Evolutionary conservation across 192 early-diverging fungal genomes (phyloP), one percentile per base, ranked within the genome.

Genomic region (Funneliformis mosseae): DNA sequence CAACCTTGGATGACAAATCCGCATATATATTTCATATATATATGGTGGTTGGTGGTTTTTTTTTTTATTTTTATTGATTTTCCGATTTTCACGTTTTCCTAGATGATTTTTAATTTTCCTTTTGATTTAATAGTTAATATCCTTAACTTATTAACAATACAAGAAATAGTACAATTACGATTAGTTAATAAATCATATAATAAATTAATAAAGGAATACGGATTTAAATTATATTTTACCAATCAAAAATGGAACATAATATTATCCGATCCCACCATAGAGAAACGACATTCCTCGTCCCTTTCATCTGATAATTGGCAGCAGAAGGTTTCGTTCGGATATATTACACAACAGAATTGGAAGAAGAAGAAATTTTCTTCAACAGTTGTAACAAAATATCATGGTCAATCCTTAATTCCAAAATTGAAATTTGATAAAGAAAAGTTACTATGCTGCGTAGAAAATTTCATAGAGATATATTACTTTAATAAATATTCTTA

Each of bases 211-310:
- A 38, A 43, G 8, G 38, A 71, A 39, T 43, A 71, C 42, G 69
- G 69, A 21, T 71, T 42, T 71, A 71, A 39, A 39, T 38, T 71
- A 71, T 71, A 71, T 41, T 71, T 42, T 16, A 71, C 21, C 9
- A 71, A 39, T n/a, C 69, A 71, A 71, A 71, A 71, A 38, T 71
- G 69, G 69, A 71, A 71, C 8, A 71, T 71, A 23, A 33, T 71
- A 71, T 18, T 55, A 55, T 55, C 48, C 48, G 18, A 55, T 16
- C 11, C 18, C 18, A 55, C 14, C 6, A 18, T 12, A 0, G 5
- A 55, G 18, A 55, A 55, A 55, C 69, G 42, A 42, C 8, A 43
- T 8, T 18, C 69, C 8, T 21, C 48, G 5, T 18, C 48, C 14
- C 5, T 16, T 16, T 16, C 33, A 4, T 38, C 21, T 64, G 27